These are phyloP conservation scores for Pythium utonaiense DNA, from an alignment of 352 stramenopile species.

Conservation along the genomic window DNA sequence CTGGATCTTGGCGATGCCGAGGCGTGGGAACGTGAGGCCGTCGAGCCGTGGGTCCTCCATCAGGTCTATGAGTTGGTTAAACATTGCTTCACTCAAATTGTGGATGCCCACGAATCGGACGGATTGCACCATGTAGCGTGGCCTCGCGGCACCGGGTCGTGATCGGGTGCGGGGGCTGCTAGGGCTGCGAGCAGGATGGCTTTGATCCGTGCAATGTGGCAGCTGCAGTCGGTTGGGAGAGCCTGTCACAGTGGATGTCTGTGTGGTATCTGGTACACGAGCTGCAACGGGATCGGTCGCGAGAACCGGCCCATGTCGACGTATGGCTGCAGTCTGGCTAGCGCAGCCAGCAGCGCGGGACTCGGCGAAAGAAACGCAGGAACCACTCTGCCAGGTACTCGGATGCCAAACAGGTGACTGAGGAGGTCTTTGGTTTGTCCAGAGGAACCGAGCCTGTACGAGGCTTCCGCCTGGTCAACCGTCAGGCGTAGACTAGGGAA, in stretches of 20 bases:
- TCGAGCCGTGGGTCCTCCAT: neutral
- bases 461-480: too few species aligned
- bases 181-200: too few species aligned
- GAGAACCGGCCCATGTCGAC: neutral
- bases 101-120: too few species aligned
- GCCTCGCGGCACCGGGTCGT: too few species aligned
- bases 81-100: too few species aligned
- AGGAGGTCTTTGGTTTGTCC: too few species aligned
- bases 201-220: neutral
- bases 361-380: neutral
- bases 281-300: neutral
- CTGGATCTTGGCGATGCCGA: neutral
- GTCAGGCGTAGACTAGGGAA: neutral
- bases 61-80: too few species aligned
- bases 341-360: neutral
- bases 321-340: neutral
- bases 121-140: too few species aligned
- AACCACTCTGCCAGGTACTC: neutral
- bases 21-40: neutral
- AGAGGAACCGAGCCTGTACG: too few species aligned
- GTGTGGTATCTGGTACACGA: neutral
- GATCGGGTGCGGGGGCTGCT: too few species aligned
- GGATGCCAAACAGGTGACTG: neutral
- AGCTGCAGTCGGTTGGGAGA: neutral
- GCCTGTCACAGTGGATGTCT: too few species aligned